These are phyloP conservation scores for Phytophthora palmivora DNA, from an alignment of 352 stramenopile genomes.

Conservation along the genomic window DNA sequence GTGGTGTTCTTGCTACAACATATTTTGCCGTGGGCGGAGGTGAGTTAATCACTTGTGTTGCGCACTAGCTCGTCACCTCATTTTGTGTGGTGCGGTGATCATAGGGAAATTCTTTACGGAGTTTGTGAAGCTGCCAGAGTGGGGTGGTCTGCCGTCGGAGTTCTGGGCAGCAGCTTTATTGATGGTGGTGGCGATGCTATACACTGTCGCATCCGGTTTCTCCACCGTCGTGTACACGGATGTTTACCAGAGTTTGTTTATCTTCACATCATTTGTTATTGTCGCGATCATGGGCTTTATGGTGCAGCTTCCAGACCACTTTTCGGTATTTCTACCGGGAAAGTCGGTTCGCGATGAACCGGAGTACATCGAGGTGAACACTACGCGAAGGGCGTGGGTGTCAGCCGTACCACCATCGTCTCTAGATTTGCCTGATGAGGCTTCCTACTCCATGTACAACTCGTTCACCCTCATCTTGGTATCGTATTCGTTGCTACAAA, in stretches of 20 bases:
- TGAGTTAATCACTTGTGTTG: slow-evolving; percentile 14
- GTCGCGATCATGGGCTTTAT: slow-evolving; percentile 68
- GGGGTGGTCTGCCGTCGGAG: slow-evolving; percentile 59
- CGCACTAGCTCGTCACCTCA: background rate
- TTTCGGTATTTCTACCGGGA: slow-evolving; percentile 67
- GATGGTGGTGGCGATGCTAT: slow-evolving; percentile 73
- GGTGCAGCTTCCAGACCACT: slow-evolving; percentile 55
- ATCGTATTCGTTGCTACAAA: slow-evolving; percentile 70
- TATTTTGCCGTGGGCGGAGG: slow-evolving; percentile 82
- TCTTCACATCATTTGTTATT: slow-evolving; percentile 78
- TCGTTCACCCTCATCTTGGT: slow-evolving; percentile 60
- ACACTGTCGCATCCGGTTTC: slow-evolving; percentile 76
- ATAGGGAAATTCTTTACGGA: slow-evolving; percentile 82
- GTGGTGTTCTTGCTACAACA: slow-evolving; percentile 67
- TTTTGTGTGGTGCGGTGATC: background rate
- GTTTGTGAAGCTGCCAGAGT: slow-evolving; percentile 73
- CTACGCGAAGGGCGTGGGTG: slow-evolving; percentile 59
- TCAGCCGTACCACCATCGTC: slow-evolving; percentile 44
- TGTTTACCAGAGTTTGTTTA: slow-evolving; percentile 85
- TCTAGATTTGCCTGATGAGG: slow-evolving; percentile 49
- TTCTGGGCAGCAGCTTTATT: slow-evolving; percentile 76
- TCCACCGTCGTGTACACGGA: slow-evolving; percentile 85
- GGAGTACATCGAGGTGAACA: slow-evolving; percentile 56
- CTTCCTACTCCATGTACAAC: slow-evolving; percentile 83
- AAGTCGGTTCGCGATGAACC: slow-evolving; percentile 44